phyloP scores from a whole-genome alignment of 352 stramenopile genomes.

The Achlya hypogyna region DNA sequence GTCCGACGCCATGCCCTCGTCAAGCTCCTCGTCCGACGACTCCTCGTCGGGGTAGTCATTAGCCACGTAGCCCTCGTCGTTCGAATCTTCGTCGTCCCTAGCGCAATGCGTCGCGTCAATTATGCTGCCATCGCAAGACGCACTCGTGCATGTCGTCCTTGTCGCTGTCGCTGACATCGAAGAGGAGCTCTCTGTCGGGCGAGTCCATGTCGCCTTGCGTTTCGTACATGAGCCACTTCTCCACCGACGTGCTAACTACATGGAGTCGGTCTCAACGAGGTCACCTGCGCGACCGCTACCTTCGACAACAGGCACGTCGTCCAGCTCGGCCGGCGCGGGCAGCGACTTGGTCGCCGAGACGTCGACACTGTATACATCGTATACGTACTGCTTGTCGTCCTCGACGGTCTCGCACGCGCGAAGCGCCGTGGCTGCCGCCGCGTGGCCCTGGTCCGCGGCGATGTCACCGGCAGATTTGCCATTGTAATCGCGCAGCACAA shows the following conservation, averaged over 20 bases:
- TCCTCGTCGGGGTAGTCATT: conserved; percentile 84
- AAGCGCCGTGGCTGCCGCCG: conserved; percentile 49
- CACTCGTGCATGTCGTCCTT: conserved; percentile 50
- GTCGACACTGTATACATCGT: conserved; percentile 81
- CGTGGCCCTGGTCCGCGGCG: conserved; percentile 43
- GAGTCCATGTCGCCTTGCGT: conserved; percentile 28
- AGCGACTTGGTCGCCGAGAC: conserved; percentile 34
- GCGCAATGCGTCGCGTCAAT: conserved; percentile 19
- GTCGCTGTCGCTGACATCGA: conserved; percentile 63
- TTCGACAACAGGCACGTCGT: conserved; percentile 12
- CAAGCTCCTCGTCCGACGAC: conserved; percentile 29
- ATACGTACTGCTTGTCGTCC: conserved; percentile 73
- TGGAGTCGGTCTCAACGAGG: not conserved
- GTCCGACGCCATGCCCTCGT: conserved; percentile 22
- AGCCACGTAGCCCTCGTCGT: conserved; percentile 63
- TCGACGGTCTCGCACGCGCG: conserved; percentile 65
- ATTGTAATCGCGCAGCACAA: conserved; percentile 56
- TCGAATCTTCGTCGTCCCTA: conserved; percentile 74
- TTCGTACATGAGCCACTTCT: conserved; percentile 68
- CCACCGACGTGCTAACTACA: conserved; percentile 65
- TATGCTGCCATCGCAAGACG: conserved; percentile 1
- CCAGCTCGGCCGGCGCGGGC: not conserved
- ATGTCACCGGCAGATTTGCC: conserved; percentile 45
- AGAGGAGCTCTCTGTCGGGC: conserved; percentile 63
- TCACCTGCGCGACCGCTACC: not conserved